Evolutionary conservation across 2,329 filamentous ascomycete genomes (phyloP).

Genomic region (Ophiostoma fasciatum): DNA sequence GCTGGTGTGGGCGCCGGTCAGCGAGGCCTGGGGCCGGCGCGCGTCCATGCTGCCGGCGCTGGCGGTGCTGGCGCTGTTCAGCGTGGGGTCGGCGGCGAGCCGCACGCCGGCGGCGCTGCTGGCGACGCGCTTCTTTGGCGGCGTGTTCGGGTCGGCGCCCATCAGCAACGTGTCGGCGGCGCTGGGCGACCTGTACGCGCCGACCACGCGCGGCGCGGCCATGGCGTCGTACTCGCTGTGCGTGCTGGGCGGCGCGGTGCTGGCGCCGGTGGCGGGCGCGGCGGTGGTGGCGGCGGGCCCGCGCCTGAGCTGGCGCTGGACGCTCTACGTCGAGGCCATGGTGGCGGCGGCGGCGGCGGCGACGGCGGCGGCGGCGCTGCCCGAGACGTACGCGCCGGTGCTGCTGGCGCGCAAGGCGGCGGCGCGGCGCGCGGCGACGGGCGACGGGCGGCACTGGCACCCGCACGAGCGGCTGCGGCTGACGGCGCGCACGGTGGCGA

Average conservation of each 20-base stretch:
- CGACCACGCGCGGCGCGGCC: slow-evolving; percentile 46
- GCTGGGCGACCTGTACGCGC: slow-evolving; percentile 47
- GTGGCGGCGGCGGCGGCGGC: slow-evolving; percentile 43
- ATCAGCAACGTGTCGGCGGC: slow-evolving; percentile 58
- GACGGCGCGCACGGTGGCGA: slow-evolving; percentile 41
- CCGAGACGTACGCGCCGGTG: slow-evolving; percentile 18
- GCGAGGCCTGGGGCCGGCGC: slow-evolving; percentile 45
- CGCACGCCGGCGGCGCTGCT: slow-evolving; percentile 54
- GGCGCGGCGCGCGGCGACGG: slow-evolving; percentile 23
- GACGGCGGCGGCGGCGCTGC: slow-evolving; percentile 40
- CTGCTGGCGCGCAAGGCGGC: slow-evolving; percentile 22
- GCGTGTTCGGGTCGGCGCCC: slow-evolving; percentile 48
- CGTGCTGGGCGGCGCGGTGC: slow-evolving; percentile 47
- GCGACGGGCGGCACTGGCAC: slow-evolving; percentile 24
- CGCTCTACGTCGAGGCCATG: slow-evolving; percentile 40
- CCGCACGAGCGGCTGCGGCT: slow-evolving; percentile 48
- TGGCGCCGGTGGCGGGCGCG: slow-evolving; percentile 40
- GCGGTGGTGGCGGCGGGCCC: slow-evolving; percentile 31
- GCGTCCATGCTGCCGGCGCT: slow-evolving; percentile 43
- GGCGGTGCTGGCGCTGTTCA: slow-evolving; percentile 48
- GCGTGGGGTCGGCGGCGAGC: slow-evolving; percentile 46
- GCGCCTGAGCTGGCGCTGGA: slow-evolving; percentile 39
- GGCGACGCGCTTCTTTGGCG: slow-evolving; percentile 49
- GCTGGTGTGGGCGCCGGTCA: slow-evolving; percentile 41
- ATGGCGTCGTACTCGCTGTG: slow-evolving; percentile 48